Base-by-base conservation (phyloP, 495 filamentous ascomycete species). In the Talaromyces nanjingensis region DNA sequence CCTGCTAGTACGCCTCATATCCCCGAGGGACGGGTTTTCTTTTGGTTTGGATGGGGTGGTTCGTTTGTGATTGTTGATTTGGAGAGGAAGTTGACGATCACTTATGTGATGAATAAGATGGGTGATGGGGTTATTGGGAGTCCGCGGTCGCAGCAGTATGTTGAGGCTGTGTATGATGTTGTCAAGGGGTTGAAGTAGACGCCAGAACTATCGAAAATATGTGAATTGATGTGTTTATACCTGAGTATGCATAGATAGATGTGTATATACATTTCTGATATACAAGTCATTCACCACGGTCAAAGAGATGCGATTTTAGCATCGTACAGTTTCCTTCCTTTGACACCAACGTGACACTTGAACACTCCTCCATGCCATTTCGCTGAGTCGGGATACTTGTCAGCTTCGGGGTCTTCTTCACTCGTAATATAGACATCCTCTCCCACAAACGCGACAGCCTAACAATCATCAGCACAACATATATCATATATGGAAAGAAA, bases 381-480 rank as follows among this genome's bases (percentile, higher is more conserved):
- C 67, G 74, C 79, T 59, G 83, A 83, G 62, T 80, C 76, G 8
- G 76, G 74, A 65, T 72, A 69, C 47, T 70, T 72, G 24, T 66
- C 66, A 16, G 77, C 76, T 54, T 81, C 76, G 9, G 69, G 80
- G 31, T 82, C 77, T 52, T 77, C 75, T 4, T 84, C 86, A 29
- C 77, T 83, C 25, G 87, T 90, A 54, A 90, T 83, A 68, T 81
- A 86, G 65, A 90, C 67, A 68, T 87, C 84, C 31, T 80, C 84
- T 0, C 82, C 86, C 14, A 83, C 83, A 69, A 90, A 87, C 55
- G 69, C 71, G 56, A 79, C 74, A 1, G 84, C 60, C 60, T 62
- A 14, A 29, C 20, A 62, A 8, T 49, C 24, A 5, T 62, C 6
- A 53, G 42, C n/a, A 54, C n/a, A 47, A 14, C 3, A 2, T 6